phyloP scores from a whole-genome alignment of 2,329 filamentous ascomycete genomes.

The Cladosporium sp. region DNA sequence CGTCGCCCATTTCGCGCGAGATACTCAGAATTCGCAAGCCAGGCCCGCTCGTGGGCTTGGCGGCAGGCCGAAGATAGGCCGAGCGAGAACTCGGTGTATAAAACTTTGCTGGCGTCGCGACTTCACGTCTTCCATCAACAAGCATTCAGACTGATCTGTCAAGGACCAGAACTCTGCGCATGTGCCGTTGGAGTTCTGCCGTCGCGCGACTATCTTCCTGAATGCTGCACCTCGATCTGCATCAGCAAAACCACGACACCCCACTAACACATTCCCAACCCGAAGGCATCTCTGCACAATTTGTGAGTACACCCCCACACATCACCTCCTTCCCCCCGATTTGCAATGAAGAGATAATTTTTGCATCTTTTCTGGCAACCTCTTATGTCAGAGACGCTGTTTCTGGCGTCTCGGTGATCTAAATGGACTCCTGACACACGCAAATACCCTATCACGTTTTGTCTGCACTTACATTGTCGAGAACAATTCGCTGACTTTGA shows the following conservation, averaged over 20 bases:
- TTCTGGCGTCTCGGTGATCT: conserved; percentile 70
- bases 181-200: neutral
- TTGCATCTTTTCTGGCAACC: conserved; percentile 79
- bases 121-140: neutral
- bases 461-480: neutral
- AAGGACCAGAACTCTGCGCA: neutral
- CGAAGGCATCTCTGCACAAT: neutral
- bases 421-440: conserved; percentile 77
- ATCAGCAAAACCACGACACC: neutral
- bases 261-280: neutral
- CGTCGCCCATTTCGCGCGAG: conserved; percentile 6
- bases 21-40: neutral
- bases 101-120: conserved; percentile 10
- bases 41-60: conserved; percentile 9
- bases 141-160: conserved; percentile 1
- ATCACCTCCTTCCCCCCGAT: neutral
- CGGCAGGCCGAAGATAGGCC: neutral
- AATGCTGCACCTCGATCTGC: neutral
- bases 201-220: neutral
- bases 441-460: conserved; percentile 9
- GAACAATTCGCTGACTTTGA: conserved; percentile 11
- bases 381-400: conserved; percentile 78
- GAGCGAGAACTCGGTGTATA: neutral
- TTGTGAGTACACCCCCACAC: conserved; percentile 16
- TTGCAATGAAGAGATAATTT: conserved; percentile 23